These are phyloP conservation scores for Aspergillus sp. DNA, from an alignment of 2,329 filamentous ascomycete genomes.

Conservation along the genomic window DNA sequence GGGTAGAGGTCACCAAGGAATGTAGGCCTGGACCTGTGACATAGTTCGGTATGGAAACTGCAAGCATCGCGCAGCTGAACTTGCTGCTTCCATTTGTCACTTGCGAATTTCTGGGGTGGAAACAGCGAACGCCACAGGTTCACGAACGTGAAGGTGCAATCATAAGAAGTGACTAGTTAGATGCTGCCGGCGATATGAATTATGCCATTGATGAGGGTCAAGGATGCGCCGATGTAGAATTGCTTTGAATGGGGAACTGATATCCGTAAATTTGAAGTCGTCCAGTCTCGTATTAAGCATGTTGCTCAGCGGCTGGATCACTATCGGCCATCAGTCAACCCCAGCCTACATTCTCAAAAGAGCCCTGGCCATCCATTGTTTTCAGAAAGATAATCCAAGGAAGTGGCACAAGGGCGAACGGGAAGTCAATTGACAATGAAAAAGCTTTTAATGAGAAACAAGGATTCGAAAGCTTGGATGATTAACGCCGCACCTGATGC, in stretches of 20 bases:
- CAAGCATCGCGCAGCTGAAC: slow-evolving; percentile 2
- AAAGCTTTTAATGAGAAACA: neutral
- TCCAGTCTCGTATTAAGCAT: slow-evolving; percentile 5
- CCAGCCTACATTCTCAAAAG: slow-evolving; percentile 21
- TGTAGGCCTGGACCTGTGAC: slow-evolving; percentile 14
- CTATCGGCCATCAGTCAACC: neutral
- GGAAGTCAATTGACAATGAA: neutral
- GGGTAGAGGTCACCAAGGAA: slow-evolving; percentile 15
- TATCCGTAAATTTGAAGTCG: neutral
- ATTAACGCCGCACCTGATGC: slow-evolving; percentile 16
- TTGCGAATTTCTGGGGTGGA: neutral
- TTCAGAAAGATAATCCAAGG: neutral
- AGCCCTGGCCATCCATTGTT: neutral
- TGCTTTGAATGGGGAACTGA: neutral
- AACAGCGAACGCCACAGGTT: neutral
- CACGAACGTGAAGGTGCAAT: neutral
- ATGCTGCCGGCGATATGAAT: too few species aligned
- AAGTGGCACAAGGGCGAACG: neutral
- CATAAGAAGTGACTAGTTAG: too few species aligned
- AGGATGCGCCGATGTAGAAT: neutral
- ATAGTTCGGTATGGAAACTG: slow-evolving; percentile 23
- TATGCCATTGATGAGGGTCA: too few species aligned
- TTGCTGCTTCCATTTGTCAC: neutral
- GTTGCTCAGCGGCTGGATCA: slow-evolving; percentile 19
- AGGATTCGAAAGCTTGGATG: neutral